Evolutionary conservation across 208 protist species (phyloP).

Genomic region (Porcisia deanei): DNA sequence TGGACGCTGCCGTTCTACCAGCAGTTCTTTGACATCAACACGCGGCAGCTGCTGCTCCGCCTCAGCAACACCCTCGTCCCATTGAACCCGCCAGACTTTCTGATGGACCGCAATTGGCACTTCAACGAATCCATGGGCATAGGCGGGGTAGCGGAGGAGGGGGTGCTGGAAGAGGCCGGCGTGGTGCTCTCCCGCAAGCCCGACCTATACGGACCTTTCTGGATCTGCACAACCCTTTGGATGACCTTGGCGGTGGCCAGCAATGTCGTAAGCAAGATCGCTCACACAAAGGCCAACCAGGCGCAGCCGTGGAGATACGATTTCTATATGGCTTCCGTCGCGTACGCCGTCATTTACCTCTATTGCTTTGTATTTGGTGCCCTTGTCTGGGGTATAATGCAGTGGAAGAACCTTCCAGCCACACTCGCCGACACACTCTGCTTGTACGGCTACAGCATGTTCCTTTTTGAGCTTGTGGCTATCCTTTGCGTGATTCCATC

Average conservation of each 20-base stretch:
- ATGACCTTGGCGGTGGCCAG: slow-evolving; percentile 84
- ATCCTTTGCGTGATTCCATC: slow-evolving; percentile 80
- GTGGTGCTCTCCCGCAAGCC: slow-evolving; percentile 57
- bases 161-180: slow-evolving; percentile 43
- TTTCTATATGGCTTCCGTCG: slow-evolving; percentile 74
- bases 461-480: slow-evolving; percentile 74
- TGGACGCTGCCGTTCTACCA: slow-evolving; percentile 89
- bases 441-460: slow-evolving; percentile 92
- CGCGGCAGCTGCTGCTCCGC: slow-evolving; percentile 75
- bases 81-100: slow-evolving; percentile 77
- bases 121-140: slow-evolving; percentile 22
- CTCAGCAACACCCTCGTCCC: slow-evolving; percentile 71
- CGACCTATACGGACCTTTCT: slow-evolving; percentile 92
- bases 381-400: slow-evolving; percentile 83
- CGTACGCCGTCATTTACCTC: slow-evolving; percentile 78
- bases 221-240: slow-evolving; percentile 92
- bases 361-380: slow-evolving; percentile 85
- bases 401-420: slow-evolving; percentile 78
- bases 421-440: slow-evolving; percentile 75
- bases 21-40: slow-evolving; percentile 91
- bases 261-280: slow-evolving; percentile 79
- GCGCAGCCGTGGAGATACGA: slow-evolving; percentile 66
- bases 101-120: slow-evolving; percentile 82
- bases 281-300: slow-evolving; percentile 36
- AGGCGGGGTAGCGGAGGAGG: slow-evolving; percentile 8